Evolutionary conservation across 306 rosid genomes (phyloP).

Genomic region (Biancaea sappan): DNA sequence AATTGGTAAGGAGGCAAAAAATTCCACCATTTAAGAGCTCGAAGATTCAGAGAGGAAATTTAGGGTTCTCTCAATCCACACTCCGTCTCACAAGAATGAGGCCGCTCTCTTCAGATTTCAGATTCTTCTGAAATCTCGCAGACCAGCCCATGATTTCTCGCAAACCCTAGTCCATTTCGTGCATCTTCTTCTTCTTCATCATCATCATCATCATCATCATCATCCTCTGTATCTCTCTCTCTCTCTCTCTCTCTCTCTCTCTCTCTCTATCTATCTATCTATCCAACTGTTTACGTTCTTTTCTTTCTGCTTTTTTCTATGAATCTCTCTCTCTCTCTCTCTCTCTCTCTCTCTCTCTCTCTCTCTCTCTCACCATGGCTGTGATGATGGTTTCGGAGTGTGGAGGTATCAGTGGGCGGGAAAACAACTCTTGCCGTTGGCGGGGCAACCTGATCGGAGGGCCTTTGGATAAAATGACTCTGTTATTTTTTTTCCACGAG

Average conservation of each 20-base stretch:
- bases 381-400: conserved; percentile 55
- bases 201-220: not conserved
- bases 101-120: not conserved
- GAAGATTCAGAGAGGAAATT: no score
- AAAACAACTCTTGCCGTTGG: conserved; percentile 32
- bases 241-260: not conserved
- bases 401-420: conserved; percentile 30
- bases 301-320: no score
- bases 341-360: conserved; percentile 6
- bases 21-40: not conserved
- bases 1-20: not conserved
- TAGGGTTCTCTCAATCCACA: conserved; percentile 20
- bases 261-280: not conserved
- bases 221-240: not conserved
- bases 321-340: not conserved
- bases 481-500: conserved; percentile 1
- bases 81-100: conserved; percentile 23
- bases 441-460: conserved; percentile 40
- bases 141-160: conserved; percentile 7
- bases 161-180: not conserved
- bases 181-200: not conserved
- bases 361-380: conserved; percentile 31
- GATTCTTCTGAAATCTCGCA: not conserved
- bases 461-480: conserved; percentile 18
- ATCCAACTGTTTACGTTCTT: no score